phyloP scores from a whole-genome alignment of 1,284 basidiomycete genomes.

The Pseudozyma thailandica region DNA sequence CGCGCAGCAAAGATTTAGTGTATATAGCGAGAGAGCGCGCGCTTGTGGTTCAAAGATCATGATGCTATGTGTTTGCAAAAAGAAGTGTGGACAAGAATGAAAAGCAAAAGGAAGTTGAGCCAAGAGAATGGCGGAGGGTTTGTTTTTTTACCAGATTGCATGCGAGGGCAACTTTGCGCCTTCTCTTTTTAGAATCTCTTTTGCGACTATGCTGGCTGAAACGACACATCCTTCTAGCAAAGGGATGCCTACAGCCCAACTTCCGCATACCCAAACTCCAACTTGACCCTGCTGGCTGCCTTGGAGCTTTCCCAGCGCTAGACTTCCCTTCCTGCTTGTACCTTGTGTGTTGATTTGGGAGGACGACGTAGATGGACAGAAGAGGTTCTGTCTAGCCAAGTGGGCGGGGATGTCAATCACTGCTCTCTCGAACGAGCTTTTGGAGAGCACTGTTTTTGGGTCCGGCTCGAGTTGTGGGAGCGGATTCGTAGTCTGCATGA shows the following conservation, averaged over 20 bases:
- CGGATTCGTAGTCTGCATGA: slow-evolving; percentile 66
- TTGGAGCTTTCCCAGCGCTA: slow-evolving; percentile 19
- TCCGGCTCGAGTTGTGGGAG: slow-evolving; percentile 31
- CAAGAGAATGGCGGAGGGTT: too few relatives aligned
- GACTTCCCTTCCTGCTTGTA: neutral
- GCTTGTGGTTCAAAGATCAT: too few relatives aligned
- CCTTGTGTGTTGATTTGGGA: neutral
- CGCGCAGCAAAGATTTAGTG: too few relatives aligned
- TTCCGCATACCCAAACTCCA: slow-evolving; percentile 23
- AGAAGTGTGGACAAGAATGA: too few relatives aligned
- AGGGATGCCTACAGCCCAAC: slow-evolving; percentile 33
- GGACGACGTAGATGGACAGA: neutral
- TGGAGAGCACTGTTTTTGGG: slow-evolving; percentile 24
- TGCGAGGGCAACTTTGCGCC: neutral
- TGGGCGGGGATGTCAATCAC: slow-evolving; percentile 41
- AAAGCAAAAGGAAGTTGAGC: too few relatives aligned
- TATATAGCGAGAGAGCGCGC: too few relatives aligned
- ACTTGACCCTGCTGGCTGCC: neutral
- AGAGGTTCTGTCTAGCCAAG: slow-evolving; percentile 12
- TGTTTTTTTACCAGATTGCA: slow-evolving; percentile 16
- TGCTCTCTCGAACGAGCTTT: slow-evolving; percentile 53
- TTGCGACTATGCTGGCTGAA: slow-evolving; percentile 12
- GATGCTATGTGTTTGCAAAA: too few relatives aligned
- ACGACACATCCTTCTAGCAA: slow-evolving; percentile 39
- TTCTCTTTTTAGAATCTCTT: slow-evolving; percentile 15